Conservation (phyloP, 345 rosid genomes). For the Hypericum androsaemum region DNA sequence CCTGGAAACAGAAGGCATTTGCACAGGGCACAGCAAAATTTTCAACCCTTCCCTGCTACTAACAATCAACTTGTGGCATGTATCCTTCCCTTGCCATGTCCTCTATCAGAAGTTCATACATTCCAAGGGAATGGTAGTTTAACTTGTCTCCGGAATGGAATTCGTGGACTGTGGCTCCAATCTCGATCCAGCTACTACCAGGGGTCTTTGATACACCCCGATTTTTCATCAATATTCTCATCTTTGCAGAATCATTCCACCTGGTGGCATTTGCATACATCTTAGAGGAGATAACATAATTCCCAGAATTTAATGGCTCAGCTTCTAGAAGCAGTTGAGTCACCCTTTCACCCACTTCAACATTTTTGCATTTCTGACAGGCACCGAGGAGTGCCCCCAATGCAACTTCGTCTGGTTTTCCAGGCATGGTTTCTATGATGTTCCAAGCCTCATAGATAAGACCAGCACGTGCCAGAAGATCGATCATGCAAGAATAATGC, state of each 20-base stretch:
- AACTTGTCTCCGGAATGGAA: slow-evolving; percentile 56
- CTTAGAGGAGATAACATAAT: slow-evolving; percentile 70
- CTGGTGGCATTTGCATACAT: slow-evolving; percentile 55
- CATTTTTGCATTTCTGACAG: slow-evolving; percentile 50
- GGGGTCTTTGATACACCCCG: slow-evolving; percentile 64
- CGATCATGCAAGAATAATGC: slow-evolving; percentile 86
- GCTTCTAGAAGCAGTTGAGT: slow-evolving; percentile 44
- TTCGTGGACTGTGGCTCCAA: slow-evolving; percentile 38
- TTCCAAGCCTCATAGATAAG: slow-evolving; percentile 72
- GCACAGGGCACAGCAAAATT: too few species aligned
- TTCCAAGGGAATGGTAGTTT: slow-evolving; percentile 19
- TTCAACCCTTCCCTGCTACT: not conserved
- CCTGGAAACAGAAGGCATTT: too few species aligned
- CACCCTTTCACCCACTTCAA: slow-evolving; percentile 42
- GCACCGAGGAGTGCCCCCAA: slow-evolving; percentile 82
- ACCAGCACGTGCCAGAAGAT: slow-evolving; percentile 78
- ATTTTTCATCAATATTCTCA: slow-evolving; percentile 62
- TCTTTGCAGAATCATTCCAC: slow-evolving; percentile 71
- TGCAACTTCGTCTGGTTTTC: slow-evolving; percentile 64
- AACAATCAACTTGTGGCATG: slow-evolving; percentile 18
- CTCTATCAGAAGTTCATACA: slow-evolving; percentile 37
- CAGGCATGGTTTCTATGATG: slow-evolving; percentile 59
- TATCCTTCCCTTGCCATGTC: slow-evolving; percentile 65
- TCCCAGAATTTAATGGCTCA: slow-evolving; percentile 66
- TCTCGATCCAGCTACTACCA: slow-evolving; percentile 88